phyloP scores from a whole-genome alignment of 2,329 filamentous ascomycete genomes.

The Alternaria gaisen region DNA sequence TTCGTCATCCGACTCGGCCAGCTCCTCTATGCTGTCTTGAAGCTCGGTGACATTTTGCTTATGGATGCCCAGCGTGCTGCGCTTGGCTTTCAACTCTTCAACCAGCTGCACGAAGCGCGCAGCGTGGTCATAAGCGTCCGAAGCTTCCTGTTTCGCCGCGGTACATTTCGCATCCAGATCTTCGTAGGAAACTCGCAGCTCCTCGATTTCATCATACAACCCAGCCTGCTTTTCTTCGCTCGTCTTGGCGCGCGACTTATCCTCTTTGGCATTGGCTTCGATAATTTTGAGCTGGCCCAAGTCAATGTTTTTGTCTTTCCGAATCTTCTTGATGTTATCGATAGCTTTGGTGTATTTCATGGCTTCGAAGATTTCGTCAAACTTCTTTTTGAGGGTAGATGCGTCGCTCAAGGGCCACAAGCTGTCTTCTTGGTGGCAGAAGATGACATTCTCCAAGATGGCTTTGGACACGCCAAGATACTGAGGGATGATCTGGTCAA shows the following conservation, averaged over 20 bases:
- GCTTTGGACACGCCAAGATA: constrained; percentile 89
- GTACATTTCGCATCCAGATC: constrained; percentile 44
- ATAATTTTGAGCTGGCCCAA: constrained; percentile 76
- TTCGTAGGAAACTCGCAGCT: constrained; percentile 41
- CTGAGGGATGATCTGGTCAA: constrained; percentile 84
- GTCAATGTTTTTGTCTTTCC: constrained; percentile 82
- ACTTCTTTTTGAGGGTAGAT: constrained; percentile 84
- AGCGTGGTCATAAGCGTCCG: constrained; percentile 75
- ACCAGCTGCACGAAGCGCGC: constrained; percentile 78
- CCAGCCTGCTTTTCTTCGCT: constrained; percentile 61
- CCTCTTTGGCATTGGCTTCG: constrained; percentile 78
- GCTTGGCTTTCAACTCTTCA: constrained; percentile 77
- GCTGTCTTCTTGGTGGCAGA: constrained; percentile 98
- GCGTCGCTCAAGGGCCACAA: constrained; percentile 96
- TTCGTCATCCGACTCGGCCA: constrained; percentile 79
- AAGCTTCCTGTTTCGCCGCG: constrained; percentile 59
- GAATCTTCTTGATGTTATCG: constrained; percentile 87
- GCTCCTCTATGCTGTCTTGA: constrained; percentile 75
- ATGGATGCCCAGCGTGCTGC: constrained; percentile 75
- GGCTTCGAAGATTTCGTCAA: constrained; percentile 98
- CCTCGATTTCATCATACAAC: constrained; percentile 73
- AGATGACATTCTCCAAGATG: constrained; percentile 93
- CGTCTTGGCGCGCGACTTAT: constrained; percentile 84
- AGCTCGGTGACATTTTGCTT: constrained; percentile 76
- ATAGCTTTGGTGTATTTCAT: constrained; percentile 97